Base-by-base conservation (phyloP, 176 grass and related monocot genomes). In the Thalia dealbata region DNA sequence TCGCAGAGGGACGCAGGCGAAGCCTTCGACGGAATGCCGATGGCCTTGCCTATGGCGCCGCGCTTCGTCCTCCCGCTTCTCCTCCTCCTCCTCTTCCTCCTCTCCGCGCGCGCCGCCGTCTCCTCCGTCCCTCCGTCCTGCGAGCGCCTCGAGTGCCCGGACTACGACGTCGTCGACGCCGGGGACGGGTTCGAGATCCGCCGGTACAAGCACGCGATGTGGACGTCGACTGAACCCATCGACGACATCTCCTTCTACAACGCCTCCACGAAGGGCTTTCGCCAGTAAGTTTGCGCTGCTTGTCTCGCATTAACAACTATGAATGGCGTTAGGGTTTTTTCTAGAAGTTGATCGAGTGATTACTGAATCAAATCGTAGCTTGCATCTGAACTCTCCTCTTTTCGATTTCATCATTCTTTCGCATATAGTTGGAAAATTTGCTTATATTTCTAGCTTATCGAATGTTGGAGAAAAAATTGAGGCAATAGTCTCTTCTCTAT, bases 141-240 rank as follows among this genome's bases (percentile, higher is more conserved):
- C 78, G 87, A 86, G 76, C 93, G 90, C 76, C 90, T 97, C 82
- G 93, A 97, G 83, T 97, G 93, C 85, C 93, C 93, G 21, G 73
- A 78, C 70, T 97, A 92, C 80, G 87, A 86, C 18, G 87, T 92
- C 75, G 80, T 96, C 69, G 93, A 96, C 81, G 59, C 70, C 71
- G 89, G 89, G 56, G 90, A 92, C 70, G 93, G 87, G 48, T 97
- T 88, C 73, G 93, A 92, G 84, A 92, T 97, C 82, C 93, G 93
- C 21, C 80, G 82, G 27, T 92, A 97, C 85, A 81, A 55, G 54
- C 82, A 86, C 63, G 73, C 89, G 6, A 50, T 78, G 82, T 97
- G 93, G 93, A 71, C 77, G 14, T 90, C 93, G 81, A 90, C 93
- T 0, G 50, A 78, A 5, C 52, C 93, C 67, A 90, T 92, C 71